These are phyloP conservation scores for Magnaporthiopsis incrustans DNA, from an alignment of 2,329 filamentous ascomycete genomes.

Conservation along the genomic window DNA sequence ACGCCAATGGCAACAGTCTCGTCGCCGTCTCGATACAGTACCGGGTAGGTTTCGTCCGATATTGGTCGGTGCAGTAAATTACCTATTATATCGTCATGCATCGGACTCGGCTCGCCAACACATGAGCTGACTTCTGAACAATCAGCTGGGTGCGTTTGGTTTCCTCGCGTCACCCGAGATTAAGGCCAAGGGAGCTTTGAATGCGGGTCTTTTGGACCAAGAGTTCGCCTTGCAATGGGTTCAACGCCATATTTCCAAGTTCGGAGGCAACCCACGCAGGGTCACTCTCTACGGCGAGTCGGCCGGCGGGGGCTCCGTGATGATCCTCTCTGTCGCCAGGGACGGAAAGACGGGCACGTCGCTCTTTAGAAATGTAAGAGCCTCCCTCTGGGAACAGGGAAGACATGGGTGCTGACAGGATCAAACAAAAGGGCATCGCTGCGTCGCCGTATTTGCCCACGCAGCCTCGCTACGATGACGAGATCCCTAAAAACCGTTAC, in stretches of 20 bases:
- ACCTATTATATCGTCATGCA: not conserved
- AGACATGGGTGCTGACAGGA: not conserved
- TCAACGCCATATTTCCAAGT: slow-evolving; percentile 40
- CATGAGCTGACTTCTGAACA: not conserved
- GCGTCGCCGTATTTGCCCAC: slow-evolving; percentile 36
- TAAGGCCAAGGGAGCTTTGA: slow-evolving; percentile 25
- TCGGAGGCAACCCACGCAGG: slow-evolving; percentile 42
- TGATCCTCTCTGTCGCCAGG: slow-evolving; percentile 23
- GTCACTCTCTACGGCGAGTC: slow-evolving; percentile 49
- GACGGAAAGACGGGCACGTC: slow-evolving; percentile 16
- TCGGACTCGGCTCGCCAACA: not conserved
- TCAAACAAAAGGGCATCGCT: slow-evolving; percentile 3
- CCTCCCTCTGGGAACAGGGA: not conserved
- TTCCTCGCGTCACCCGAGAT: slow-evolving; percentile 14
- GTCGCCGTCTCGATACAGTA: slow-evolving; percentile 22
- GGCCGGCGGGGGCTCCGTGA: slow-evolving; percentile 43
- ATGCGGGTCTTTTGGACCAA: slow-evolving; percentile 47
- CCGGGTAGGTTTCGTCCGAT: slow-evolving; percentile 11
- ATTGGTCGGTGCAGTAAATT: not conserved
- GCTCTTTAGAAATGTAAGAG: slow-evolving; percentile 30
- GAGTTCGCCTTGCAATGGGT: slow-evolving; percentile 45
- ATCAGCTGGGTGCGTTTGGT: slow-evolving; percentile 14
- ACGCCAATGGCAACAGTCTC: slow-evolving; percentile 17
- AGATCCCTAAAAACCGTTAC: slow-evolving; percentile 35
- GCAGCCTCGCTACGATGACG: slow-evolving; percentile 38